Conservation (phyloP, 176 grass and related monocot species). For the Lolium perenne region DNA sequence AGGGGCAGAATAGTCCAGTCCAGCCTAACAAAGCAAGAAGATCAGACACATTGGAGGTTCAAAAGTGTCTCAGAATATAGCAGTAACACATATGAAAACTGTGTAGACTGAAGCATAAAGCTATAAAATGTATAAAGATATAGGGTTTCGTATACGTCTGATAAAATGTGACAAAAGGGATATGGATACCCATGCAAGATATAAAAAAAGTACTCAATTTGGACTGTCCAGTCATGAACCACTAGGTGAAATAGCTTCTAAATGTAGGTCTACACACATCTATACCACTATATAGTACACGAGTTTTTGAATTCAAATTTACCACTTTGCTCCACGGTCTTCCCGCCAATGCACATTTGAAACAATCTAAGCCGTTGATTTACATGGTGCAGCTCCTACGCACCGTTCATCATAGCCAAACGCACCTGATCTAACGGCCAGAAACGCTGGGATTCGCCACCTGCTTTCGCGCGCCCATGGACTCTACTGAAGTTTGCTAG, state of each 20-base stretch:
- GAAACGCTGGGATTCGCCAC: too few relatives aligned
- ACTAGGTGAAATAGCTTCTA: not conserved
- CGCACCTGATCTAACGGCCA: too few relatives aligned
- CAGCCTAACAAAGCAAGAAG: slow-evolving; percentile 43
- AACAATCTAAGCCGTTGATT: too few relatives aligned
- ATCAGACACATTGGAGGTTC: not conserved
- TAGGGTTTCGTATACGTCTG: not conserved
- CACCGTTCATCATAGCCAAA: too few relatives aligned
- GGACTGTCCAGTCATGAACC: not conserved
- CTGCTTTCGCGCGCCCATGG: too few relatives aligned
- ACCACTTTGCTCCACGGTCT: too few relatives aligned
- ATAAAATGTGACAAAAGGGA: not conserved
- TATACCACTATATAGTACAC: too few relatives aligned
- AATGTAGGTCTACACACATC: not conserved
- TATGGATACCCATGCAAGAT: not conserved
- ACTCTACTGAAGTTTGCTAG: too few relatives aligned
- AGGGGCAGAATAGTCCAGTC: slow-evolving; percentile 71
- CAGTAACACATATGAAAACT: slow-evolving; percentile 21
- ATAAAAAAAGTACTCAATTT: not conserved
- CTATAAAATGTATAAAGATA: not conserved
- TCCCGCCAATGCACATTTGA: too few relatives aligned
- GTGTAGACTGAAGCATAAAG: not conserved
- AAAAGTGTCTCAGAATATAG: slow-evolving; percentile 13
- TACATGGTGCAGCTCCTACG: too few relatives aligned
- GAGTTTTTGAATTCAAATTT: too few relatives aligned